These are phyloP conservation scores for Melanomma pulvis-pyrius DNA, from an alignment of 495 filamentous ascomycete species.

Conservation along the genomic window DNA sequence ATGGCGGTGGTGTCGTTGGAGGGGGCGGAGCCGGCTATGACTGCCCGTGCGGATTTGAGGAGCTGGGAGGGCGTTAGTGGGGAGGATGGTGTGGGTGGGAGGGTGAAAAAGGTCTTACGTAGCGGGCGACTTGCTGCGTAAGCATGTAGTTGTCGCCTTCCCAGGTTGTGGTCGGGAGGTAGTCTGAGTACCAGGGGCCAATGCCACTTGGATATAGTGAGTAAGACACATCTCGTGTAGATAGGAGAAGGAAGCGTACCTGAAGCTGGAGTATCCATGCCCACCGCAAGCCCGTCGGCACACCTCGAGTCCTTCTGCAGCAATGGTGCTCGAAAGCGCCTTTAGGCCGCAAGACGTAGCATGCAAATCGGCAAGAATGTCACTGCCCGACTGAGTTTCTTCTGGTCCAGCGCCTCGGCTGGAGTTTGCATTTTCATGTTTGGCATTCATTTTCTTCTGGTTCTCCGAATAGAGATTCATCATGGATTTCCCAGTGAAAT, in stretches of 20 bases:
- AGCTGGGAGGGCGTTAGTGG: slow-evolving; percentile 39
- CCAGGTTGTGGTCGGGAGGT: slow-evolving; percentile 69
- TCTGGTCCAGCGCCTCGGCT: slow-evolving; percentile 66
- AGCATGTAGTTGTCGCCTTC: slow-evolving; percentile 80
- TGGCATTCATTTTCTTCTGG: slow-evolving; percentile 61
- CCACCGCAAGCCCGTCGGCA: slow-evolving; percentile 74
- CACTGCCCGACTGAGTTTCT: slow-evolving; percentile 63
- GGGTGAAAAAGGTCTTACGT: too few species aligned
- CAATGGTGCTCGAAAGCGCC: slow-evolving; percentile 66
- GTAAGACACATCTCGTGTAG: too few species aligned
- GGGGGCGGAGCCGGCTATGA: slow-evolving; percentile 58
- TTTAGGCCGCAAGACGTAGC: slow-evolving; percentile 75
- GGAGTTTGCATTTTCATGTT: slow-evolving; percentile 46
- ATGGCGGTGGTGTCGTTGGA: slow-evolving; percentile 62
- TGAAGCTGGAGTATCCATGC: slow-evolving; percentile 71
- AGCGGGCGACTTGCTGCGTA: slow-evolving; percentile 75
- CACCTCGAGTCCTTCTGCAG: slow-evolving; percentile 69
- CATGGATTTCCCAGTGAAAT: slow-evolving; percentile 73
- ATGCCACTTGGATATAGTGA: slow-evolving; percentile 53
- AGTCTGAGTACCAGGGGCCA: slow-evolving; percentile 67
- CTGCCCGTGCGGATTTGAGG: slow-evolving; percentile 65
- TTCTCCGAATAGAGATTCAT: slow-evolving; percentile 68
- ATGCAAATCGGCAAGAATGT: slow-evolving; percentile 71
- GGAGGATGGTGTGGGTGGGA: not conserved
- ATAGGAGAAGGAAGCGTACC: slow-evolving; percentile 2